Percentiles rank a stretch among this genome's conserved stretches.
phyloP scores from a whole-genome alignment of 352 stramenopile species.

The Phytopythium kandeliae region DNA sequence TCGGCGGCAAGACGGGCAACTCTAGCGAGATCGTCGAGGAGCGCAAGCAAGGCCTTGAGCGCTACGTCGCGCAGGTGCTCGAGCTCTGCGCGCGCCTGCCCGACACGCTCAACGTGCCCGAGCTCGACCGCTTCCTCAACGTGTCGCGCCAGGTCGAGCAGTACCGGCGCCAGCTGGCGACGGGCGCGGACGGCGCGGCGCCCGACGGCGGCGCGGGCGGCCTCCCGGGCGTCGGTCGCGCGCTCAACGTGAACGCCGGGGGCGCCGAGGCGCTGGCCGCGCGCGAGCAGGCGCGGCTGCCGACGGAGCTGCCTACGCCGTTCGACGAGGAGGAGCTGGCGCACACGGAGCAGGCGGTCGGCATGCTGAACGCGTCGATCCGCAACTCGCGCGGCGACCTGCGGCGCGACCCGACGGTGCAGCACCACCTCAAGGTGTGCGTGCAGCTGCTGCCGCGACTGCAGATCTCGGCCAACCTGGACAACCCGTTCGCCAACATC shows the following conservation, averaged over 20 bases:
- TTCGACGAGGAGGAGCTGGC: conserved; percentile 83
- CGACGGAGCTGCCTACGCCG: conserved; percentile 77
- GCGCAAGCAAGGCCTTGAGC: conserved; percentile 75
- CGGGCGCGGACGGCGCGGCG: conserved; percentile 14
- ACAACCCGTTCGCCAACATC: conserved; percentile 86
- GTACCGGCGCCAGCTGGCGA: conserved; percentile 64
- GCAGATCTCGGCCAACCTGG: conserved; percentile 85
- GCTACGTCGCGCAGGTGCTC: conserved; percentile 78
- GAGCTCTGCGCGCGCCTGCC: conserved; percentile 78
- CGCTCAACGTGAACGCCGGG: conserved; percentile 55
- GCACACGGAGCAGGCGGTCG: conserved; percentile 80
- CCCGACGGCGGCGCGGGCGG: conserved; percentile 15
- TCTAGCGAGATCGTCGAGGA: conserved; percentile 84
- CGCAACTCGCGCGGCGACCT: conserved; percentile 77
- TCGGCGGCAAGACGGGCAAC: conserved; percentile 82
- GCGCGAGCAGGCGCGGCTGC: conserved; percentile 69
- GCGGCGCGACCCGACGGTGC: conserved; percentile 70
- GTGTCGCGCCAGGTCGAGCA: conserved; percentile 83
- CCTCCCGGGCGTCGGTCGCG: conserved; percentile 21
- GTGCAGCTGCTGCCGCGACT: conserved; percentile 80
- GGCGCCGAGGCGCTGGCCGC: conserved; percentile 76
- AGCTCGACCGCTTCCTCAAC: conserved; percentile 85
- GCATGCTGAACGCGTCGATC: conserved; percentile 71
- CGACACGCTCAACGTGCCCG: conserved; percentile 73
- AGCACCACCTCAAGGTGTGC: conserved; percentile 85